A percentile compares a stretch with the other conserved stretches of the same genome.
These are phyloP conservation scores for Zymoseptoria pseudotritici DNA, from an alignment of 2,329 filamentous ascomycete genomes.

Conservation along the genomic window DNA sequence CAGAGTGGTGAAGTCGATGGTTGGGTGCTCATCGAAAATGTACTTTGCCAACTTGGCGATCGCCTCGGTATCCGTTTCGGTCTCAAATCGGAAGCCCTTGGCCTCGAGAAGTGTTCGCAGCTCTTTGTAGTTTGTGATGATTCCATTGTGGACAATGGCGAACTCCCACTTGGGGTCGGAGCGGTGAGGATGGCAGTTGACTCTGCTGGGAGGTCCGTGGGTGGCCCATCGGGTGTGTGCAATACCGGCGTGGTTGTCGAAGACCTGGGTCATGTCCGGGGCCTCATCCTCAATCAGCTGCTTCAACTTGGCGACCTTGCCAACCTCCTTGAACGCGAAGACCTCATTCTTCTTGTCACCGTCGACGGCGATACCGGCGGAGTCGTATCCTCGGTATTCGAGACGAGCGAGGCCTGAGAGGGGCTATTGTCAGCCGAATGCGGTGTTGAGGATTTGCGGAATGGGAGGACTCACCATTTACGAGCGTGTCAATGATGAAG, in stretches of 20 bases:
- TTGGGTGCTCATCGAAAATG: slow-evolving; percentile 88
- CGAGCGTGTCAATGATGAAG: slow-evolving; percentile 89
- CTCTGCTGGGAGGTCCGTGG: slow-evolving; percentile 83
- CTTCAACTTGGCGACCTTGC: slow-evolving; percentile 96
- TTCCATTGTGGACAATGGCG: slow-evolving; percentile 96
- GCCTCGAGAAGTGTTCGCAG: slow-evolving; percentile 82
- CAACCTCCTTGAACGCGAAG: slow-evolving; percentile 95
- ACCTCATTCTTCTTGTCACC: slow-evolving; percentile 99
- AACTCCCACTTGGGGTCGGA: slow-evolving; percentile 96
- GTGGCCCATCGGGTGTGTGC: slow-evolving; percentile 99
- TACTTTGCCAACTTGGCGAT: slow-evolving; percentile 99
- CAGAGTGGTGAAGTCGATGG: slow-evolving; percentile 91
- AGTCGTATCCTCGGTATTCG: slow-evolving; percentile 98
- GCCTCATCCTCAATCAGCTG: slow-evolving; percentile 78
- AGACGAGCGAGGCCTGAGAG: slow-evolving; percentile 76
- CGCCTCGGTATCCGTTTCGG: slow-evolving; percentile 97
- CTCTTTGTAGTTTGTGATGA: slow-evolving; percentile 99
- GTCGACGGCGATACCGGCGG: slow-evolving; percentile 88
- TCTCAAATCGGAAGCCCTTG: slow-evolving; percentile 99
- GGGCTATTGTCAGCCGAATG: slow-evolving; percentile 22
- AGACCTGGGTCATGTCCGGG: slow-evolving; percentile 82
- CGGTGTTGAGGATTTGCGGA: slow-evolving; percentile 1
- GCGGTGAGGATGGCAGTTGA: slow-evolving; percentile 98
- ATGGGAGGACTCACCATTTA: slow-evolving; percentile 65
- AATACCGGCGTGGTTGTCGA: slow-evolving; percentile 97